Evolutionary conservation across 2,329 filamentous ascomycete genomes (phyloP), one percentile per base, ranked within the genome.

Genomic region (Cercospora nicotianae): DNA sequence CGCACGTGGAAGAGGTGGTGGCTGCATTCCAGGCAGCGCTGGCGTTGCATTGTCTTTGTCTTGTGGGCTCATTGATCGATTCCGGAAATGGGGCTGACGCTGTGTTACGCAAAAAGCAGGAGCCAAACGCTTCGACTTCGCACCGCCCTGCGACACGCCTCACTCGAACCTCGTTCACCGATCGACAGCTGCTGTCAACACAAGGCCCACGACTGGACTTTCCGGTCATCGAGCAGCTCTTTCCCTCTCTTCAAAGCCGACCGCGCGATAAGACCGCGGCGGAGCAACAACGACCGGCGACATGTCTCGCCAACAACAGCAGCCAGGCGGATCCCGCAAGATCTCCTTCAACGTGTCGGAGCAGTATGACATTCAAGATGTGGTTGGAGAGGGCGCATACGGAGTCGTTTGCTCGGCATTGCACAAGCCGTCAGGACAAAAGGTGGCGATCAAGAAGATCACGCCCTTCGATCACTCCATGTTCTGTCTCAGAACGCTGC

Each of bases 301-400:
- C 66, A 72, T 74, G 73, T 74, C 70, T 63, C 72, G 71, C 59
- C 64, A 67, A 51, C 65, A 62, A 48, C 67, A 79, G 72, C 75
- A 77, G 70, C 69, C 66, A 57, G 63, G 58, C 75, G 84, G 86
- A 73, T 89, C 87, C 70, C 83, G 95, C 80, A 99, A 98, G 87
- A 99, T 99, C 80, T 98, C 94, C 66, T 99, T 99, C 89, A 99
- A 99, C 79, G 95, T 99, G 71, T 97, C 94, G 78, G 95, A 99
- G 82, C 95, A 99, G 81, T 99, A 99, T 80, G 95, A 99, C 79
- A 99, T 99, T 74, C 94, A 98, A 81, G 95, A 99, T 89, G 95
- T 99, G 60, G 96, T 99, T 69, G 95, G 95, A 74, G 95, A 99
- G 83, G 95, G 95, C 78, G 95, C 95, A 72, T 99, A 99, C 78